Evolutionary conservation across 2,329 filamentous ascomycete species (phyloP).

Genomic region (Magnaporthiopsis rhizophila): DNA sequence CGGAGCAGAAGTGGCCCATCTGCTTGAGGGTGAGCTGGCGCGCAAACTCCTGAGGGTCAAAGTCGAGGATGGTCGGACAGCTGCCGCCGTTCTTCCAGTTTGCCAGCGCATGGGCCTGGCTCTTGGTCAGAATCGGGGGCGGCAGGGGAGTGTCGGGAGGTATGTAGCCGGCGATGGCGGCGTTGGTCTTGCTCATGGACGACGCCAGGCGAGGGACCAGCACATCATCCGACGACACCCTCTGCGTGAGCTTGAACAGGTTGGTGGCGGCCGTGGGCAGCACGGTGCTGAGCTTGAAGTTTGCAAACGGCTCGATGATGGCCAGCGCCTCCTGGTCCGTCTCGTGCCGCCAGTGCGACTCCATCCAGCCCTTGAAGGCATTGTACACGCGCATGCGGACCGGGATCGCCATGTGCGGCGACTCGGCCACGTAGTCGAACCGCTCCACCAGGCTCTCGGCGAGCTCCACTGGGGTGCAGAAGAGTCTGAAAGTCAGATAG

Average conservation of each 20-base stretch:
- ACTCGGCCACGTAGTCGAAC: slow-evolving; percentile 84
- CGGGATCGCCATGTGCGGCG: slow-evolving; percentile 63
- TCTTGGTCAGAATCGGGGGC: slow-evolving; percentile 61
- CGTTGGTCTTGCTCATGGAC: slow-evolving; percentile 81
- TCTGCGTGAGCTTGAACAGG: slow-evolving; percentile 70
- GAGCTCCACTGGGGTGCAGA: slow-evolving; percentile 73
- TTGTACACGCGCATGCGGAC: slow-evolving; percentile 92
- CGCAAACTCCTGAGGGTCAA: slow-evolving; percentile 84
- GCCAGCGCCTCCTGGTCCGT: slow-evolving; percentile 69
- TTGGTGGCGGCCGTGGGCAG: slow-evolving; percentile 73
- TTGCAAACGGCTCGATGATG: slow-evolving; percentile 73
- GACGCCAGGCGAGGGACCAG: slow-evolving; percentile 77
- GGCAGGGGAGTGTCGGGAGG: slow-evolving; percentile 67
- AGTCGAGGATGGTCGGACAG: slow-evolving; percentile 72
- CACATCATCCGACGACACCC: slow-evolving; percentile 65
- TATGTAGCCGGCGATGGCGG: slow-evolving; percentile 62
- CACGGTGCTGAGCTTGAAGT: slow-evolving; percentile 56
- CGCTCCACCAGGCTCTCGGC: slow-evolving; percentile 79
- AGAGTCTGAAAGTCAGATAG: slow-evolving; percentile 91
- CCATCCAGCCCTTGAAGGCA: slow-evolving; percentile 93
- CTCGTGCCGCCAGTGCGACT: slow-evolving; percentile 86
- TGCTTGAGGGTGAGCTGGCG: slow-evolving; percentile 90
- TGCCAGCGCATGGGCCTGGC: slow-evolving; percentile 63
- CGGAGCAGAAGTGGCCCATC: slow-evolving; percentile 83
- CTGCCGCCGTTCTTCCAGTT: slow-evolving; percentile 63